These are phyloP conservation scores for Picochlorum costavermella DNA, from an alignment of 139 green algal genomes.

Conservation along the genomic window DNA sequence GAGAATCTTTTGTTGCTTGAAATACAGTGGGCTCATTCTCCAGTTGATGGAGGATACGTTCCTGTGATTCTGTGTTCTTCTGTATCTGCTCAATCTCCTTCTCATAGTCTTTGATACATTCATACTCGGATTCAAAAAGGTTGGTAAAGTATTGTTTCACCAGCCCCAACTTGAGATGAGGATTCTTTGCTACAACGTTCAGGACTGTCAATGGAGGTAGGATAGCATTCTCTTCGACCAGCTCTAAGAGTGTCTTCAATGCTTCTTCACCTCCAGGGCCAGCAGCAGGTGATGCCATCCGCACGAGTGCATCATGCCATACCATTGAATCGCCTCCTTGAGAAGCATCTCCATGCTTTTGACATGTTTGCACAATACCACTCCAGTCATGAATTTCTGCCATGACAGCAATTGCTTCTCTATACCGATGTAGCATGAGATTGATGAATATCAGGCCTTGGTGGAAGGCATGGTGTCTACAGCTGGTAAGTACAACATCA, in stretches of 20 bases:
- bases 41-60: conserved; percentile 5
- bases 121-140: conserved; percentile 43
- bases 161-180: conserved; percentile 53
- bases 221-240: conserved; percentile 67
- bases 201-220: conserved; percentile 88
- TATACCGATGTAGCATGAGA: conserved; percentile 56
- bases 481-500: conserved; percentile 84
- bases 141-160: conserved; percentile 62
- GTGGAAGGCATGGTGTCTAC: conserved; percentile 61
- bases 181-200: conserved; percentile 67
- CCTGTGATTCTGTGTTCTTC: conserved; percentile 43
- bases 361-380: conserved; percentile 64
- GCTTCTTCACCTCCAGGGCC: neutral
- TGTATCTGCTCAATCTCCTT: conserved; percentile 56
- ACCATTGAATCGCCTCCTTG: conserved; percentile 69
- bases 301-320: conserved; percentile 74
- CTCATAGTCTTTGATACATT: conserved; percentile 44
- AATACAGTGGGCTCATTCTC: conserved; percentile 69
- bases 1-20: conserved; percentile 68
- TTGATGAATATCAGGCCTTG: conserved; percentile 82
- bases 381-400: conserved; percentile 56
- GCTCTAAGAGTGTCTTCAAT: conserved; percentile 51
- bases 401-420: conserved; percentile 67
- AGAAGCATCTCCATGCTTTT: conserved; percentile 55
- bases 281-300: conserved; percentile 44